Evolutionary conservation across 2,329 filamentous ascomycete genomes (phyloP).

Genomic region (Talaromyces sp.): DNA sequence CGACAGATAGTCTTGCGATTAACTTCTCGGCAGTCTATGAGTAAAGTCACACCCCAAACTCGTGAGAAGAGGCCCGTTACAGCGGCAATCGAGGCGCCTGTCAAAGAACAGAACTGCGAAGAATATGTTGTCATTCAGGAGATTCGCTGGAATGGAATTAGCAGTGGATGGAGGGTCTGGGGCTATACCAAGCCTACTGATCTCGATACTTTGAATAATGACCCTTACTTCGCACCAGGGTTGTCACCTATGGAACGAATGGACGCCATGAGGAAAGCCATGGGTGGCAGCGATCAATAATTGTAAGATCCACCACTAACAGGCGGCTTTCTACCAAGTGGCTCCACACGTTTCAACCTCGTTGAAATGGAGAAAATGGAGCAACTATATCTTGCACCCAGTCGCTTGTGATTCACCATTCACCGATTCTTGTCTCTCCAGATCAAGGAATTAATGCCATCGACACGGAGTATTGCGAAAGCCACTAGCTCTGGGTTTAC

Average conservation of each 20-base stretch:
- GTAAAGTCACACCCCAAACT: slow-evolving; percentile 19
- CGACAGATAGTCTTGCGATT: slow-evolving; percentile 45
- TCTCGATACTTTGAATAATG: slow-evolving; percentile 38
- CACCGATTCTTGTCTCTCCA: background rate
- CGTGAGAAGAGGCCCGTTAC: background rate
- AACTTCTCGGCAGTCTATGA: slow-evolving; percentile 41
- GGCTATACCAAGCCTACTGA: slow-evolving; percentile 50
- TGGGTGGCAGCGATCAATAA: slow-evolving; percentile 16
- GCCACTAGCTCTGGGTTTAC: too few species aligned
- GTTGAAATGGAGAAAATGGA: background rate
- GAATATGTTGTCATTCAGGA: slow-evolving; percentile 58
- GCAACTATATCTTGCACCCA: background rate
- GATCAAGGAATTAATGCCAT: background rate
- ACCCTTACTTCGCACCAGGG: slow-evolving; percentile 39
- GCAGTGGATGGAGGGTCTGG: slow-evolving; percentile 55
- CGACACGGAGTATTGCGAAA: background rate
- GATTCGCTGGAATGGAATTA: slow-evolving; percentile 43
- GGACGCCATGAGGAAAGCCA: slow-evolving; percentile 32
- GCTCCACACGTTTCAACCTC: background rate
- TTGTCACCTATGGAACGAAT: slow-evolving; percentile 40
- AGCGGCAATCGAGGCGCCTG: slow-evolving; percentile 16
- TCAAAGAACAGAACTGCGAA: slow-evolving; percentile 45
- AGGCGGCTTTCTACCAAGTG: background rate
- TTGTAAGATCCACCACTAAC: slow-evolving; percentile 3
- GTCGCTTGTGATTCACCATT: background rate